Conservation (phyloP, 768 basidiomycete genomes). For the Cantharellus anzutake region DNA sequence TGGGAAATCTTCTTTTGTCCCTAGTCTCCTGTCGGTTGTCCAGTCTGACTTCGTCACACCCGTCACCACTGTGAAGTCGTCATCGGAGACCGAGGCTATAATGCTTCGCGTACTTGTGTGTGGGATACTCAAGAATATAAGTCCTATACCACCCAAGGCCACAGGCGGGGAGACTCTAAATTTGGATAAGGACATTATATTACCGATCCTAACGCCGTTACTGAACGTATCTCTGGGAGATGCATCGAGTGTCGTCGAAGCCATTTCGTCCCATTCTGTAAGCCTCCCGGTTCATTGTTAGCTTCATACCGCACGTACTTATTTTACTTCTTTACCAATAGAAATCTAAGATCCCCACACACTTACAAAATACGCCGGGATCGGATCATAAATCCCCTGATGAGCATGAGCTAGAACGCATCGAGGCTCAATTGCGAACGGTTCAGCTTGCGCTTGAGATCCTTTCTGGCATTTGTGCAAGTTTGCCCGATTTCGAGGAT, state of each 20-base stretch:
- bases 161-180: slow-evolving; percentile 37
- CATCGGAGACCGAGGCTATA: too few species aligned
- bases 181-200: slow-evolving; percentile 48
- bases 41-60: slow-evolving; percentile 13
- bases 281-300: slow-evolving; percentile 7
- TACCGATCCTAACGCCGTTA: slow-evolving; percentile 51
- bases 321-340: neutral
- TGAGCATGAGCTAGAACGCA: slow-evolving; percentile 49
- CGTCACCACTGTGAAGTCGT: too few species aligned
- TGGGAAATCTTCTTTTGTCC: slow-evolving; percentile 38
- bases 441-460: slow-evolving; percentile 76
- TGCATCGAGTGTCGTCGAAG: slow-evolving; percentile 14
- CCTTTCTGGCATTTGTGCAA: slow-evolving; percentile 73
- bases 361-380: slow-evolving; percentile 45
- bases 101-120: too few species aligned
- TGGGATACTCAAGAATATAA: slow-evolving; percentile 47
- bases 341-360: slow-evolving; percentile 15
- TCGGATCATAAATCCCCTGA: slow-evolving; percentile 55
- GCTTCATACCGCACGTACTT: neutral
- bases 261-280: slow-evolving; percentile 23
- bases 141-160: slow-evolving; percentile 54
- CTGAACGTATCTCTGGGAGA: slow-evolving; percentile 40
- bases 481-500: slow-evolving; percentile 56
- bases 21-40: slow-evolving; percentile 46
- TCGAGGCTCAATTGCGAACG: slow-evolving; percentile 54